Conservation (phyloP, 2,329 filamentous ascomycete species). For the Colletotrichum sp. region DNA sequence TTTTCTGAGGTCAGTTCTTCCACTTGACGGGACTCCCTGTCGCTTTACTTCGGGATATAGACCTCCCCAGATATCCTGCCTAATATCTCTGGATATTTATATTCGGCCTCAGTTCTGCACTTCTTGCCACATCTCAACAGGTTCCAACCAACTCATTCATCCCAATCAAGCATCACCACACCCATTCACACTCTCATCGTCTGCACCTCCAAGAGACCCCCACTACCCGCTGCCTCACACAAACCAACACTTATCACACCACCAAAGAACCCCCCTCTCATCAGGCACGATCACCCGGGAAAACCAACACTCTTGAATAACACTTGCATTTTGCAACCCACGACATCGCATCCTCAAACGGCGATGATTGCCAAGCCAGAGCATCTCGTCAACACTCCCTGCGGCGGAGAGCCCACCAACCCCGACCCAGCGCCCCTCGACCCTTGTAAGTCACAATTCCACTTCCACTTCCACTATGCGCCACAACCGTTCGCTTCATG, state of each 20-base stretch:
- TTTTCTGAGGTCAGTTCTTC: neutral
- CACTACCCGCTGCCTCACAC: neutral
- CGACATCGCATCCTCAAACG: neutral
- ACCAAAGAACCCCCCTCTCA: neutral
- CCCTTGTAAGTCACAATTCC: neutral
- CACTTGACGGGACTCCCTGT: neutral
- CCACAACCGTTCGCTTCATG: neutral
- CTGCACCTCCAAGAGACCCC: neutral
- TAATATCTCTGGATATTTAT: neutral
- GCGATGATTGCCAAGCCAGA: neutral
- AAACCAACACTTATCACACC: neutral
- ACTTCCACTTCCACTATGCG: neutral
- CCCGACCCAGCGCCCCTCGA: constrained; percentile 1
- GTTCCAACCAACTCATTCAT: neutral
- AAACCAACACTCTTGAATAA: neutral
- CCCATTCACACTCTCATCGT: neutral
- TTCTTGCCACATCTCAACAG: neutral
- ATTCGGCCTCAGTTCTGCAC: neutral
- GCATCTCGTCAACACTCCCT: neutral
- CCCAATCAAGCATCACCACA: neutral
- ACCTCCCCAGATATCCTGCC: neutral
- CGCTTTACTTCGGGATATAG: neutral
- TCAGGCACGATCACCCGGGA: neutral
- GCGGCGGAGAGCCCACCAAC: neutral
- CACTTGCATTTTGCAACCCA: neutral